These are phyloP conservation scores for Pythium dissotocum DNA, from an alignment of 352 stramenopile genomes.

Conservation along the genomic window DNA sequence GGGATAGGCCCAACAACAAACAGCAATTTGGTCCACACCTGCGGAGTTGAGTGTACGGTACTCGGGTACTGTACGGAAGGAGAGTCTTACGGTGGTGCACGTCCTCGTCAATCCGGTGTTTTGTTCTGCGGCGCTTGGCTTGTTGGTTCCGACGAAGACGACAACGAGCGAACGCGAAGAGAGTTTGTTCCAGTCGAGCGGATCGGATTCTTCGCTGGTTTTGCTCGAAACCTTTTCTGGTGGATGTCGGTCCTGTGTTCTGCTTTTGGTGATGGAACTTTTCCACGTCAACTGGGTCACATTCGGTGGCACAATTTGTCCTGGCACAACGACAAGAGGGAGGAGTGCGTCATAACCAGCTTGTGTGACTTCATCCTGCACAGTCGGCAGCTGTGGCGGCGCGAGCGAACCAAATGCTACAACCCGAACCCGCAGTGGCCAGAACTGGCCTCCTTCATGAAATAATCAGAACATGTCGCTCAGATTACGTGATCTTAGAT, in stretches of 20 bases:
- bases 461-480: background rate
- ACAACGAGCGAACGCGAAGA: background rate
- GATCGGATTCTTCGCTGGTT: background rate
- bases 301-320: background rate
- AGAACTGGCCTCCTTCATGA: background rate
- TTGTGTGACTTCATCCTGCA: background rate
- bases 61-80: too few species aligned
- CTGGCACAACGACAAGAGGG: background rate
- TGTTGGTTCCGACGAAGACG: background rate
- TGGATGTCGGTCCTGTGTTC: conserved; percentile 5
- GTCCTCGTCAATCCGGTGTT: background rate
- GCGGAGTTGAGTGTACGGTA: background rate
- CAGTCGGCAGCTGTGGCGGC: background rate
- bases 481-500: conserved; percentile 6
- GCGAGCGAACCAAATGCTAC: conserved; percentile 1
- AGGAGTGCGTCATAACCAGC: background rate
- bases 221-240: background rate
- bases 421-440: conserved; percentile 17
- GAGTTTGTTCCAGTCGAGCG: background rate
- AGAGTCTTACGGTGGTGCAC: background rate
- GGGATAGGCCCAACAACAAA: background rate
- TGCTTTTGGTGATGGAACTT: conserved; percentile 6
- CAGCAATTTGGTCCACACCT: background rate
- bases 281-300: background rate
- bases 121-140: background rate